Conservation (phyloP, 140 eudicot genomes). For the Senecio squalidus region DNA sequence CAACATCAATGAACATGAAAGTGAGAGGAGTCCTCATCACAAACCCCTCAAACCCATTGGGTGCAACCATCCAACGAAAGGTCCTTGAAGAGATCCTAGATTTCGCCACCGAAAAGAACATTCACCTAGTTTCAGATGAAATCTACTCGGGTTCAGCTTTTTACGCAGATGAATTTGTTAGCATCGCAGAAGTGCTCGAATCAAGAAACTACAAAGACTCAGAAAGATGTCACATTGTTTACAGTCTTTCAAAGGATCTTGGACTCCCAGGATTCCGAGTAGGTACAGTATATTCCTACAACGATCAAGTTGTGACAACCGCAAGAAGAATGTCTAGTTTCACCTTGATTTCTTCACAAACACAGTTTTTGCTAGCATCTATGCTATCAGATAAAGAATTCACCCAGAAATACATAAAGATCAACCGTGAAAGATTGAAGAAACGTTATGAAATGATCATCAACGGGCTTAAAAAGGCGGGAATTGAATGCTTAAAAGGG, state of each 20-base stretch:
- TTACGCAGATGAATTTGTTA: conserved; percentile 57
- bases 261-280: conserved; percentile 92
- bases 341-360: conserved; percentile 85
- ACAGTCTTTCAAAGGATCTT: conserved; percentile 80
- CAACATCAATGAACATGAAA: conserved; percentile 53
- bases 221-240: conserved; percentile 89
- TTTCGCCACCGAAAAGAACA: conserved; percentile 54
- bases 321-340: conserved; percentile 96
- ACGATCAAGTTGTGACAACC: conserved; percentile 75
- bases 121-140: conserved; percentile 88
- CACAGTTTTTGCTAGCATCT: conserved; percentile 74
- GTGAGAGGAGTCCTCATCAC: conserved; percentile 82
- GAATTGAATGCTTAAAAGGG: conserved; percentile 79
- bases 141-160: conserved; percentile 92
- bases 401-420: conserved; percentile 60
- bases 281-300: conserved; percentile 91
- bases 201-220: conserved; percentile 46
- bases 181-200: conserved; percentile 75
- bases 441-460: conserved; percentile 61
- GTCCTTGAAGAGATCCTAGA: conserved; percentile 58
- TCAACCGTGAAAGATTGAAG: conserved; percentile 69
- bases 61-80: conserved; percentile 62
- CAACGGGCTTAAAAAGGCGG: conserved; percentile 55
- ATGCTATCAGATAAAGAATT: conserved; percentile 67
- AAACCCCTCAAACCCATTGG: conserved; percentile 93